Base-by-base conservation (phyloP, 495 filamentous ascomycete genomes). In the Xylaria palmicola region DNA sequence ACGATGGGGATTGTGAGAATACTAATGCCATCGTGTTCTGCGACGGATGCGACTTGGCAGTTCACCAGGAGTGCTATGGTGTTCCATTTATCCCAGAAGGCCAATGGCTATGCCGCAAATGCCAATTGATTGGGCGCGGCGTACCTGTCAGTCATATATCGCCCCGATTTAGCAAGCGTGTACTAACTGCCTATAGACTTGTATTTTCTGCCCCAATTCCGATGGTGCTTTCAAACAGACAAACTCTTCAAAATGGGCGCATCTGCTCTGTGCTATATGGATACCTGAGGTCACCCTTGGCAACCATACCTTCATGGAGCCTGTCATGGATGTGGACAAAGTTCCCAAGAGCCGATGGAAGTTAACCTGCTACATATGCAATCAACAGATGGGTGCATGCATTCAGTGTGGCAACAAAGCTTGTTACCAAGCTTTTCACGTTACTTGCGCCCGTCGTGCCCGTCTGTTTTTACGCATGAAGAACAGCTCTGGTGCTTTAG, bases 21-120 rank as follows among this genome's bases (percentile, higher is more conserved):
- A 92, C 93, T n/a, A 99, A 99, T 73, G 95, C 94, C 6, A 99
- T 99, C 68, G 95, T 99, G 22, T 99, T 98, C 75, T 99, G 94
- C 66, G 94, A 99, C 70, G 95, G 94, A 8, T 98, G 94, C 74
- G 94, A 99, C 76, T 79, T 98, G 22, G 94, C 94, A 5, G 94
- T 99, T 39, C 94, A 99, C 73, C 94, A 99, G 70, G 94, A 99
- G 74, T 99, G 95, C 75, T 99, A 98, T 77, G 94, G 94, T 63
- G 94, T 99, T 49, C 94, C 95, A 29, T 97, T 95, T 77, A 98
- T 99, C 68, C 94, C 94, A 1, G 94, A 98, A 75, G 94, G 94
- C 6, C 95, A 99, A 72, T 99, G 95, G 95, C 79, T 97, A 37
- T 99, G 94, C 76, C 86, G 94, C 40, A 97, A 97, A 74, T 99